These are phyloP conservation scores for Salvia miltiorrhiza DNA, from an alignment of 257 asterid genomes.

Conservation along the genomic window DNA sequence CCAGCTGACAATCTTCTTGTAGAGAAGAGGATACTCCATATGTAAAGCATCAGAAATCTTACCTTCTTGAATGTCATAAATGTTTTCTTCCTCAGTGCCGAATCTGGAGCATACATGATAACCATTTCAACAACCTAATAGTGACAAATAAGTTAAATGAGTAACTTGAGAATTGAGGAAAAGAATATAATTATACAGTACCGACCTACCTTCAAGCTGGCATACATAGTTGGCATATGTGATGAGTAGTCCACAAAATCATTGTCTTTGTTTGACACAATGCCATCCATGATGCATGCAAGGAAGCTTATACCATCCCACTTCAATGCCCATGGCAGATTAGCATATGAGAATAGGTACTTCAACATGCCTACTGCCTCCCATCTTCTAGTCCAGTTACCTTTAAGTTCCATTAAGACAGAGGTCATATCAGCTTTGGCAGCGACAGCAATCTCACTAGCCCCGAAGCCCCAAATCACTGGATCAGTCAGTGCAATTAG, in stretches of 20 bases:
- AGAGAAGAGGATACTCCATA: not conserved
- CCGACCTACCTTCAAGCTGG: slow-evolving; percentile 63
- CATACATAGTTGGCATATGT: slow-evolving; percentile 47
- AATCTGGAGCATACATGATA: slow-evolving; percentile 74
- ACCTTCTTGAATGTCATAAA: slow-evolving; percentile 70
- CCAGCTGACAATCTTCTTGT: not conserved
- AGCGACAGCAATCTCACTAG: slow-evolving; percentile 51
- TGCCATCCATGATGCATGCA: slow-evolving; percentile 54
- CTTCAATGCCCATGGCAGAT: slow-evolving; percentile 64
- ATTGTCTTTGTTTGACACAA: slow-evolving; percentile 29
- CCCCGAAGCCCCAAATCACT: slow-evolving; percentile 86
- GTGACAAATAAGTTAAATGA: slow-evolving; percentile 17
- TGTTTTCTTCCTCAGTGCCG: slow-evolving; percentile 55
- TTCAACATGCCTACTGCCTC: slow-evolving; percentile 71
- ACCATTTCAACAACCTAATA: slow-evolving; percentile 66
- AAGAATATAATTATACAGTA: slow-evolving; percentile 18
- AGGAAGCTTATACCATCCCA: slow-evolving; percentile 57
- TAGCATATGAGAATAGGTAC: slow-evolving; percentile 43
- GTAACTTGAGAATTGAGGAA: slow-evolving; percentile 3
- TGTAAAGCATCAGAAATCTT: slow-evolving; percentile 11
- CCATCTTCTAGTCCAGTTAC: slow-evolving; percentile 71
- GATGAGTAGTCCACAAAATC: slow-evolving; percentile 39
- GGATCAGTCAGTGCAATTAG: slow-evolving; percentile 23
- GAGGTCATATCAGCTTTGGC: slow-evolving; percentile 57
- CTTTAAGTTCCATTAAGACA: slow-evolving; percentile 56